Evolutionary conservation across 179 eudicot genomes (phyloP).

Genomic region (Amaranthus tricolor): DNA sequence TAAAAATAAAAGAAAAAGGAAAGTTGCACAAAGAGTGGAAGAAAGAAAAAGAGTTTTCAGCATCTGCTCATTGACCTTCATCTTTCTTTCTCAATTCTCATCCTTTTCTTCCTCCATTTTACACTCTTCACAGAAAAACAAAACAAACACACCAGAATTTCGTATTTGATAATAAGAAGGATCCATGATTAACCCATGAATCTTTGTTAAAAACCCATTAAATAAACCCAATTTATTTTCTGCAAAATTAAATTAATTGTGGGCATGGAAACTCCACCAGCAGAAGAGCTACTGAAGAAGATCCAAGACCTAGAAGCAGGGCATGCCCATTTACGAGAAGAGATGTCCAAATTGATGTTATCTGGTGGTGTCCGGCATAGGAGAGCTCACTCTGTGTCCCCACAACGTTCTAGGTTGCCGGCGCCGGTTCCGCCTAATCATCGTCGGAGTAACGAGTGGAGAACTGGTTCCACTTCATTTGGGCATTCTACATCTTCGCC

Average conservation of each 20-base stretch:
- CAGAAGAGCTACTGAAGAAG: slow-evolving; percentile 79
- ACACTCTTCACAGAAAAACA: background rate
- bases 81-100: background rate
- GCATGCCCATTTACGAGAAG: slow-evolving; percentile 69
- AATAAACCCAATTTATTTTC: background rate
- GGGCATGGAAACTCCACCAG: slow-evolving; percentile 31
- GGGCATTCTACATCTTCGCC: slow-evolving; percentile 63
- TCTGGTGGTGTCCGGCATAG: slow-evolving; percentile 34
- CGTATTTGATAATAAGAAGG: background rate
- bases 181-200: slow-evolving; percentile 14
- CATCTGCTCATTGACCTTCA: background rate
- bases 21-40: slow-evolving; percentile 6
- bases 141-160: too few species aligned
- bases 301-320: slow-evolving; percentile 79
- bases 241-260: background rate
- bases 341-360: slow-evolving; percentile 60
- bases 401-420: slow-evolving; percentile 44
- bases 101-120: background rate
- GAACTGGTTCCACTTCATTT: slow-evolving; percentile 55
- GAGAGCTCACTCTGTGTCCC: slow-evolving; percentile 75
- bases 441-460: slow-evolving; percentile 30
- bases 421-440: slow-evolving; percentile 23
- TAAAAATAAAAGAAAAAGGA: background rate
- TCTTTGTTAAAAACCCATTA: background rate
- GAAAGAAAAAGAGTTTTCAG: background rate